phyloP scores from a whole-genome alignment of 116 monocot genomes.

The Zostera marina region DNA sequence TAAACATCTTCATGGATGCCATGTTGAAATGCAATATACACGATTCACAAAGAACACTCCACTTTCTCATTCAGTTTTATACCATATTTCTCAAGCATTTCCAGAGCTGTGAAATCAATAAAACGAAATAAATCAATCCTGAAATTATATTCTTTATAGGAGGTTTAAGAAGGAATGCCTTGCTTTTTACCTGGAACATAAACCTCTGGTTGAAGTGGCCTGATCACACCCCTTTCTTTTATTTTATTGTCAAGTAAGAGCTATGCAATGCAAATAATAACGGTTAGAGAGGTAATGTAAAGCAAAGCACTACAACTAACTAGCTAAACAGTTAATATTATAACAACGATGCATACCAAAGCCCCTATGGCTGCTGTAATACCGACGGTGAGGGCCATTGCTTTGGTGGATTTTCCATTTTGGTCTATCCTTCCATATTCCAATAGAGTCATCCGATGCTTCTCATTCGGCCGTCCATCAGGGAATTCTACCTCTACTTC shows the following conservation, averaged over 20 bases:
- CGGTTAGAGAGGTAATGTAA: neutral
- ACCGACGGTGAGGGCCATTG: constrained; percentile 95
- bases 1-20: no score
- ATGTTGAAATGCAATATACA: no score
- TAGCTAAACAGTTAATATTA: neutral
- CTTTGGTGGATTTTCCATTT: constrained; percentile 54
- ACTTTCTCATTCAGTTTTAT: constrained; percentile 55
- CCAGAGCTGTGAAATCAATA: constrained; percentile 37
- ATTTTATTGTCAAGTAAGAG: constrained; percentile 69
- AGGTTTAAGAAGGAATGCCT: neutral
- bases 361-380: constrained; percentile 83
- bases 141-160: no score
- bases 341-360: constrained; percentile 34
- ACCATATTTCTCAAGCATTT: constrained; percentile 55
- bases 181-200: constrained; percentile 57
- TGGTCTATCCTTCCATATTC: constrained; percentile 60
- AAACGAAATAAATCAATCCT: neutral
- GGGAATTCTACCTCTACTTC: constrained; percentile 77
- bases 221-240: constrained; percentile 51
- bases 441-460: constrained; percentile 59
- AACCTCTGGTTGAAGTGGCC: constrained; percentile 78
- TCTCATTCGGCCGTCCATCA: constrained; percentile 40
- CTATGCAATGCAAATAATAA: constrained; percentile 18
- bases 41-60: constrained; percentile 20
- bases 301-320: neutral